Base-by-base conservation (phyloP, 2,329 filamentous ascomycete species). In the Aspergillus sp. region DNA sequence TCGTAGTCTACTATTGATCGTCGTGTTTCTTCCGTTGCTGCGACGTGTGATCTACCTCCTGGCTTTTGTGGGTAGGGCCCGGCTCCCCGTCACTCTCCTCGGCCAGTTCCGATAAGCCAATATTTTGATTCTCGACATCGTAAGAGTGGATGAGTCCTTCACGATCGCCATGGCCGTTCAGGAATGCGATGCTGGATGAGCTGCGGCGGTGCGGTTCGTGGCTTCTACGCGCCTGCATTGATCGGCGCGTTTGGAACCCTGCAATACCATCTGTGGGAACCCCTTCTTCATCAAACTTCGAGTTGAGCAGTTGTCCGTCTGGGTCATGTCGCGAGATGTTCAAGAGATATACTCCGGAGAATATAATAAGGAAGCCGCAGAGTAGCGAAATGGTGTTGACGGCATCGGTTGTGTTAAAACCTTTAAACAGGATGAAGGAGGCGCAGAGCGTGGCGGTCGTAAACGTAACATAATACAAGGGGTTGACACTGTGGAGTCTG, bases 381-480 rank as follows among this genome's bases (percentile, higher is more conserved):
- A 98, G 83, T 13, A 98, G 83, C 3, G 93, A 97, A 57, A 98
- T 86, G 0, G 91, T 97, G 77, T 95, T 96, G 65, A 96, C 90
- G 5, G 89, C 83, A 66, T 96, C 91, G 48, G 90, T 91, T 4
- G 93, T 98, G 76, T 98, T 97, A 83, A 98, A 98, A 58, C 93
- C 93, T 66, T 87, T 87, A 80, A 96, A 98, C 51, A 98, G 88
- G 69, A 97, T 96, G 74, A 97, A 98, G 2, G 93, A 97, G 56
- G 93, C 93, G 74, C 90, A 89, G 42, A 98, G 86, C 7, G 93
- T 98, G 60, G 90, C 92, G 1, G 93, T 98, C 3, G 93, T 97
- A 74, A 98, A 98, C 2, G 92, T 96, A 53, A 98, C 93, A 75
- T 98, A 98, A 81, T 98, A 98, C 24, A 97, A 84, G 6, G 93